Evolutionary conservation across 148 eudicot species (phyloP).

Genomic region (Polygonum maritimum): DNA sequence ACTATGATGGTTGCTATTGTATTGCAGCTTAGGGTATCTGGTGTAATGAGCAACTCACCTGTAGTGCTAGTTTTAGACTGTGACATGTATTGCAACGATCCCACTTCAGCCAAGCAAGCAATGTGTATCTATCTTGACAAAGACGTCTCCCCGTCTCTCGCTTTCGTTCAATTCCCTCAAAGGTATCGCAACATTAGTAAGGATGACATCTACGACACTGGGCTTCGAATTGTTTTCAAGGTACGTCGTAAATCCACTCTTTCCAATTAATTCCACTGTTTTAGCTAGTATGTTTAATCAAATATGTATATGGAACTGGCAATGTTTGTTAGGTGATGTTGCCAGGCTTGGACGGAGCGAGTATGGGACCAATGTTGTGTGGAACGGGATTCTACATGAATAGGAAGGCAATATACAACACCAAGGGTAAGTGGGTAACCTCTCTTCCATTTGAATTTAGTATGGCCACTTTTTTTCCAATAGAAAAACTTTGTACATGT

Average conservation of each 20-base stretch:
- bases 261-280: too few species aligned
- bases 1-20: background rate
- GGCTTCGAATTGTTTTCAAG: constrained; percentile 20
- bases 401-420: constrained; percentile 43
- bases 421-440: constrained; percentile 5
- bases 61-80: constrained; percentile 10
- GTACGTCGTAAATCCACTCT: background rate
- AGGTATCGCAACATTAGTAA: constrained; percentile 22
- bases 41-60: constrained; percentile 26
- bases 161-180: constrained; percentile 35
- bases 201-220: constrained; percentile 41
- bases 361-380: constrained; percentile 32
- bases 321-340: constrained; percentile 15
- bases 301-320: too few species aligned
- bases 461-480: background rate
- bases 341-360: constrained; percentile 47
- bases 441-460: background rate
- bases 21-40: constrained; percentile 32
- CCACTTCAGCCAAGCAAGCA: constrained; percentile 29
- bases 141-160: constrained; percentile 15
- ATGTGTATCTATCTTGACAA: constrained; percentile 38
- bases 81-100: constrained; percentile 32
- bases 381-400: constrained; percentile 63
- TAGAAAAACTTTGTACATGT: too few species aligned
- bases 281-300: background rate